Evolutionary conservation across 2,329 filamentous ascomycete species (phyloP).

Genomic region (Nannizziopsis arthrosporioides): DNA sequence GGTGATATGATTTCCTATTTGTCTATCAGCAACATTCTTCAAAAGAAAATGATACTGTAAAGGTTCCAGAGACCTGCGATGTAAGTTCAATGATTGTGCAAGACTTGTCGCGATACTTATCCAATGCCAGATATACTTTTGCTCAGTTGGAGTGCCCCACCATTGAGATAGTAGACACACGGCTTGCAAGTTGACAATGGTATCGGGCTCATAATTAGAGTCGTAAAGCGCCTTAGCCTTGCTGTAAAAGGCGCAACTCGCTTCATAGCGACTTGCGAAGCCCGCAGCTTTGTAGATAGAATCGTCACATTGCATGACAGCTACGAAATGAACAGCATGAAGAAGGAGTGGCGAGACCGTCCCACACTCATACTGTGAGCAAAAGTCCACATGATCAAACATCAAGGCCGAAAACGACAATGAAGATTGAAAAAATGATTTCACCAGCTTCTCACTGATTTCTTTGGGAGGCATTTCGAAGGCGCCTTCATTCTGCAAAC

Average conservation of each 20-base stretch:
- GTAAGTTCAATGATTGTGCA: constrained; percentile 20
- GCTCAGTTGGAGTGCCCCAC: constrained; percentile 21
- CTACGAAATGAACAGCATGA: constrained; percentile 19
- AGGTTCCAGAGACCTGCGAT: constrained; percentile 17
- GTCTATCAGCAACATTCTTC: constrained; percentile 6
- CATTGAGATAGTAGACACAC: constrained; percentile 20
- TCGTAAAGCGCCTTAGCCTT: constrained; percentile 22
- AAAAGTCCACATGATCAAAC: constrained; percentile 17
- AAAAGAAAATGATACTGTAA: not conserved
- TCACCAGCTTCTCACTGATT: constrained; percentile 16
- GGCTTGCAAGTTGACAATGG: constrained; percentile 18
- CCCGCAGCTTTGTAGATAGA: constrained; percentile 16
- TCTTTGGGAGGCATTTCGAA: constrained; percentile 15
- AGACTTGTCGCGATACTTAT: constrained; percentile 18
- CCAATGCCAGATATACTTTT: constrained; percentile 23
- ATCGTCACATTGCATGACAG: constrained; percentile 17
- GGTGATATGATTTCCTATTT: constrained; percentile 14
- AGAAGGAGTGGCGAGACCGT: constrained; percentile 17
- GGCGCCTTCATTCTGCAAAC: constrained; percentile 12
- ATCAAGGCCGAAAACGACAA: constrained; percentile 16
- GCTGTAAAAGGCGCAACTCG: constrained; percentile 19
- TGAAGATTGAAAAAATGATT: constrained; percentile 17
- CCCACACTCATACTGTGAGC: constrained; percentile 10
- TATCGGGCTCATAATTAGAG: constrained; percentile 20
- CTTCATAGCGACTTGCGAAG: constrained; percentile 17